Conservation (phyloP, 1,284 basidiomycete genomes). For the Leccinum subrobustum region DNA sequence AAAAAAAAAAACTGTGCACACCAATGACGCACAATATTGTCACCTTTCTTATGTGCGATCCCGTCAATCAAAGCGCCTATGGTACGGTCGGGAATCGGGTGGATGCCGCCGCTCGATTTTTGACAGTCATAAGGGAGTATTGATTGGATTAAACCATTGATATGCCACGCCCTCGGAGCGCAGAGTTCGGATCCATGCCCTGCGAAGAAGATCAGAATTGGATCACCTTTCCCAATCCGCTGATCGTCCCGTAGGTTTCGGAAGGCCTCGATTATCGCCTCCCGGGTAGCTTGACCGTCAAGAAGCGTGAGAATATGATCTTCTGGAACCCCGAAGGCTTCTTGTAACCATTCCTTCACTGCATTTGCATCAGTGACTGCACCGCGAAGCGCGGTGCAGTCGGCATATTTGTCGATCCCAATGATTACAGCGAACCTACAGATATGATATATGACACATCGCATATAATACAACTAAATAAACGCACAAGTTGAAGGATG, state of each 20-base stretch:
- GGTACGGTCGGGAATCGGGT: constrained; percentile 53
- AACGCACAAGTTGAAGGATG: not conserved
- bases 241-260: constrained; percentile 51
- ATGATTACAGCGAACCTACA: constrained; percentile 57
- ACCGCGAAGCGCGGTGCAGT: constrained; percentile 53
- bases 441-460: not conserved
- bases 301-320: constrained; percentile 53
- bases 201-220: constrained; percentile 62
- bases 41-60: constrained; percentile 51
- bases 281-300: constrained; percentile 53
- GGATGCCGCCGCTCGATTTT: constrained; percentile 9
- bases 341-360: constrained; percentile 48
- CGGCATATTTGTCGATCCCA: constrained; percentile 56
- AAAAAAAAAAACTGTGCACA: not conserved
- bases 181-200: constrained; percentile 56
- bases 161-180: constrained; percentile 49
- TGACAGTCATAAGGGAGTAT: constrained; percentile 59
- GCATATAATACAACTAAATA: not conserved
- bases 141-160: constrained; percentile 45
- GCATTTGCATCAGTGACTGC: constrained; percentile 56
- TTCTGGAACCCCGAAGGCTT: constrained; percentile 49
- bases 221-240: constrained; percentile 51
- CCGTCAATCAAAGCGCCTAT: constrained; percentile 52
- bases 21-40: constrained; percentile 45
- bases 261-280: constrained; percentile 51